Evolutionary conservation across 73 alveolate genomes (phyloP).

Genomic region (Paramecium primaurelia): DNA sequence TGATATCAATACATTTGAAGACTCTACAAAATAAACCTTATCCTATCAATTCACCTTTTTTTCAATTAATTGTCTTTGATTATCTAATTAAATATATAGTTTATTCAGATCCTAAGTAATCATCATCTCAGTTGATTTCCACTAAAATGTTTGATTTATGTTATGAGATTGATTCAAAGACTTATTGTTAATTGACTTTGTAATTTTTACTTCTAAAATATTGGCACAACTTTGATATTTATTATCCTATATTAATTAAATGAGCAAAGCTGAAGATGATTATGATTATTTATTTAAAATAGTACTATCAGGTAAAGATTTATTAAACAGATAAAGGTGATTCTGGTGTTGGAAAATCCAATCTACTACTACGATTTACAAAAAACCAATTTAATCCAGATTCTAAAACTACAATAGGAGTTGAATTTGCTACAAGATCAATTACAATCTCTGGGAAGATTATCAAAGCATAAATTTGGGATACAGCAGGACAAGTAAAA

Average conservation of each 20-base stretch:
- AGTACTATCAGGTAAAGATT: conserved; percentile 52
- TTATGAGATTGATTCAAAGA: not conserved
- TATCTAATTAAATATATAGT: not conserved
- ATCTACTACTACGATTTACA: conserved; percentile 72
- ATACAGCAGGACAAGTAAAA: conserved; percentile 78
- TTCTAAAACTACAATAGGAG: conserved; percentile 80
- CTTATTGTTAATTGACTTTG: not conserved
- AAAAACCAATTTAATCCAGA: conserved; percentile 67
- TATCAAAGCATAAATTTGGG: conserved; percentile 78
- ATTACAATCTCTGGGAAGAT: conserved; percentile 53
- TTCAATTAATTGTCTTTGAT: not conserved
- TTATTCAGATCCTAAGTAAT: not conserved
- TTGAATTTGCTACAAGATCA: conserved; percentile 70
- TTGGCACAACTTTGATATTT: not conserved
- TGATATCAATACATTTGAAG: conserved; percentile 78
- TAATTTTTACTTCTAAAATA: not conserved
- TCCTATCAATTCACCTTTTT: conserved; percentile 84
- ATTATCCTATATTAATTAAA: not conserved
- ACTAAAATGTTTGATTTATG: not conserved
- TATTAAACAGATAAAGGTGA: conserved; percentile 60
- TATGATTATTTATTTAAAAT: conserved; percentile 67
- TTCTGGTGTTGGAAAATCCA: conserved; percentile 85
- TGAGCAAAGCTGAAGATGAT: conserved; percentile 55
- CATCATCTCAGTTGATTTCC: not conserved
- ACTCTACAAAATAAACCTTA: conserved; percentile 92